These are phyloP conservation scores for Centella asiatica DNA, from an alignment of 129 eudicot species.

Conservation along the genomic window DNA sequence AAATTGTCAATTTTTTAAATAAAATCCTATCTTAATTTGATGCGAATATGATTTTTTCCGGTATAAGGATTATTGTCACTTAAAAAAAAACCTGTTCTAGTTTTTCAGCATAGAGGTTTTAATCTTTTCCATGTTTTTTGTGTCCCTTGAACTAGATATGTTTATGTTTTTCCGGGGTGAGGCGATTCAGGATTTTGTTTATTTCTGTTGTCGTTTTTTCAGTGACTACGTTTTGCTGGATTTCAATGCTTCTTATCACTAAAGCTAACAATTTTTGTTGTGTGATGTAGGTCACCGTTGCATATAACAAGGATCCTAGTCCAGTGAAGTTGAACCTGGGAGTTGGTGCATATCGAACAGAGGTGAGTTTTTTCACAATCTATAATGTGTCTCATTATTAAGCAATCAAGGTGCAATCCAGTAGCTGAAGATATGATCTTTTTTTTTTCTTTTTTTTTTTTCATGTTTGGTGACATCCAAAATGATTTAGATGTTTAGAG, in stretches of 20 bases:
- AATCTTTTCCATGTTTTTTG: neutral
- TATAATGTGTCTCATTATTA: neutral
- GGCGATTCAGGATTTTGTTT: no score
- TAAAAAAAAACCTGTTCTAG: neutral
- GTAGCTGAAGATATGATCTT: neutral
- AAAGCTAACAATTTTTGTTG: neutral
- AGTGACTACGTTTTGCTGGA: no score
- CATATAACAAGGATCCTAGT: conserved; percentile 89
- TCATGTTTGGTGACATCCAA: no score
- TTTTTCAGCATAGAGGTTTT: no score
- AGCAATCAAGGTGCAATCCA: neutral
- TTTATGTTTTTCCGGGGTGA: neutral
- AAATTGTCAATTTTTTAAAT: no score
- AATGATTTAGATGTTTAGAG: no score
- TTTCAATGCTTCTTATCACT: neutral
- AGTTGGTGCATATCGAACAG: conserved; percentile 98
- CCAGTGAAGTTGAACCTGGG: conserved; percentile 88
- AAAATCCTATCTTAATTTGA: no score
- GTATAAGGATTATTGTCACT: neutral
- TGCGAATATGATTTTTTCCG: no score
- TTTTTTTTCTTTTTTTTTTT: no score
- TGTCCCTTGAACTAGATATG: neutral
- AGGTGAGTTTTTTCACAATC: conserved; percentile 31
- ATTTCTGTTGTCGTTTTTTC: no score
- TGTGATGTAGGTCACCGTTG: conserved; percentile 73